Conservation (phyloP, 257 asterid genomes). For the Mentha longifolia region DNA sequence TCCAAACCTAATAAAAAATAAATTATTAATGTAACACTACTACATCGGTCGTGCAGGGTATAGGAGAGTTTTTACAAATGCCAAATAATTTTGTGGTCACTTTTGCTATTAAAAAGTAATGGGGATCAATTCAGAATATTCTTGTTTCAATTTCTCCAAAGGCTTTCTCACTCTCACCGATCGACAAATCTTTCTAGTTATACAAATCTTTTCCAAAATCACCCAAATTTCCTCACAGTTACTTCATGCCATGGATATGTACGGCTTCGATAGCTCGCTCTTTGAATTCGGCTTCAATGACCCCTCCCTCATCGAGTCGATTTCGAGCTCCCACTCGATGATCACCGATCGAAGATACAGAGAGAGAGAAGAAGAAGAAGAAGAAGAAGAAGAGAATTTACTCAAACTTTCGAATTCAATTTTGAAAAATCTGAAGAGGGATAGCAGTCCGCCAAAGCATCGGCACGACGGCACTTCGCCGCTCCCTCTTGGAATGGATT, state of each 20-base stretch:
- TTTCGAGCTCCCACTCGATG: constrained; percentile 39
- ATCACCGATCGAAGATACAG: constrained; percentile 27
- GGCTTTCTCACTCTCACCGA: not conserved
- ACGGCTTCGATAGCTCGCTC: constrained; percentile 50
- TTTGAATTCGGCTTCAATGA: constrained; percentile 57
- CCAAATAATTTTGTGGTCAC: not conserved
- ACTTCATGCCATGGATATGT: constrained; percentile 48
- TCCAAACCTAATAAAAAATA: too few relatives aligned
- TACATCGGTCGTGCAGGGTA: too few relatives aligned
- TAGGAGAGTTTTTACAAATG: too few relatives aligned
- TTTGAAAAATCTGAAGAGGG: constrained; percentile 28
- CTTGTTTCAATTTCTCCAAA: constrained; percentile 8
- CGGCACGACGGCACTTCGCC: constrained; percentile 85
- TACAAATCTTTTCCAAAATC: constrained; percentile 21
- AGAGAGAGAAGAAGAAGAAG: too few relatives aligned
- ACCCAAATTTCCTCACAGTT: not conserved
- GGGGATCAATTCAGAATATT: not conserved
- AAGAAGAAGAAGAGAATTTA: constrained; percentile 40
- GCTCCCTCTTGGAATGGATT: constrained; percentile 86
- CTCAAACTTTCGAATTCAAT: constrained; percentile 40
- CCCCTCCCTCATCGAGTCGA: constrained; percentile 51
- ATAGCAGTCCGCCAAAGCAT: constrained; percentile 50
- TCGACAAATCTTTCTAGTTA: too few relatives aligned
- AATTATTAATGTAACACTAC: too few relatives aligned
- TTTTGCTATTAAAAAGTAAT: not conserved